Base-by-base conservation (phyloP, 345 rosid genomes). In the Triadica sebifera region DNA sequence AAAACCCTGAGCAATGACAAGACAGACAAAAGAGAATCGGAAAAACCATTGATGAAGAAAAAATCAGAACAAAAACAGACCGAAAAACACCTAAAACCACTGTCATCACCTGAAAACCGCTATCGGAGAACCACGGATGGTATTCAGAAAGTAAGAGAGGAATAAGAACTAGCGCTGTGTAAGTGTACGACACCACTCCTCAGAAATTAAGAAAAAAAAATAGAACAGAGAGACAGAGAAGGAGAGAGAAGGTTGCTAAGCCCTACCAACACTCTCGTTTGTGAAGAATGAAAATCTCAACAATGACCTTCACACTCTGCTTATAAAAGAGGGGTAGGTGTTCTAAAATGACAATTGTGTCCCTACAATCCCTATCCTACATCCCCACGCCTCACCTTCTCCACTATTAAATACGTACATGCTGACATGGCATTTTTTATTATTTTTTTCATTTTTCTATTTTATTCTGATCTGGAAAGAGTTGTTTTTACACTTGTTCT, bases 311-410 rank as follows among this genome's bases (percentile, higher is more conserved):
- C 72, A 4, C 55, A 43, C 70, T 16, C 60, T 71, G 62, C 59
- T 80, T 83, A 68, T 81, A 84, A 72, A 71, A 76, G 46, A 49
- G 65, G 0, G 74, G 78, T 74, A 49, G 79, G 87, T 80, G 76
- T 72, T 37, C 0, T 68, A 80, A 82, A 84, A 84, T 80, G 87
- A 86, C 89, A 50, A 67, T 19, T 65, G 45, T 65, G 67, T 71
- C 80, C 80, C 66, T 61, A 49, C 39, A 24, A 19, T 5, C 25
- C 52, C 9, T 11, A 17, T 37, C 13, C 15, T 59, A 3, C 17
- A 10, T 9, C 20, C 61, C 61, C 34, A 20, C 29, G 0, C n/a
- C 0, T 11, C n/a, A 55, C 59, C 59, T 55, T 55, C 62, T 24
- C 62, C 37, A 22, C 62, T n/a, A n/a, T n/a, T 58, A 12, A 8